Evolutionary conservation across 805 yeast species (phyloP), one percentile per base, ranked within the genome.

Genomic region (Kluyveromyces siamensis): DNA sequence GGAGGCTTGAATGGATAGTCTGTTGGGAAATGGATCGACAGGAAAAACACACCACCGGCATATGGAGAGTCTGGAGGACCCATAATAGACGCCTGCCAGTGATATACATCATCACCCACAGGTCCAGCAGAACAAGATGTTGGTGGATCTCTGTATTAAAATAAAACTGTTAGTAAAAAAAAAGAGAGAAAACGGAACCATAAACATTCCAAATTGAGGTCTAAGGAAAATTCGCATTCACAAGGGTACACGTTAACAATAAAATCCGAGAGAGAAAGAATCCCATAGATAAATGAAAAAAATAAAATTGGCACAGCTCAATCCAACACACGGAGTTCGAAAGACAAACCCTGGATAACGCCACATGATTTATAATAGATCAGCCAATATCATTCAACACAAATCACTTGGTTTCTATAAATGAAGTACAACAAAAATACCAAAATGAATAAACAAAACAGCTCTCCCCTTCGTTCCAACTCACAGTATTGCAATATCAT

Each of bases 71-170:
- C 98, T 58, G 96, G 80, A 46, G 99, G 99, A 45, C 99, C 99
- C 95, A 93, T 88, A 68, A 93, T 93, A 41, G 98, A 90, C 40
- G 98, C 99, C 73, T 93, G 98, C 99, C 99, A 93, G 75, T 91
- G 98, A 74, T 85, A 93, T 65, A 91, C 75, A 70, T 91, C 99
- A 61, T 93, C 98, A 44, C 97, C 97, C 42, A 88, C 93, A 60
- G 99, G 99, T 40, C 99, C 99, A 10, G 99, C 99, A 21, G 97
- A 89, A 72, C 98, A 93, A 42, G 96, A 90, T 54, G 97, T 86
- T 61, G 98, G 98, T 55, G 99, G 99, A 69, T 91, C 99, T 77
- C 96, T 88, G 60, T 6, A 40, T 8, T 7, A 2, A 37, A 13
- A 14, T n/a, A 11, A 4, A 19, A 13, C 35, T 46, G 53, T 52